phyloP scores from a whole-genome alignment of 2,329 filamentous ascomycete genomes.

The Chalaropsis ovoidea region DNA sequence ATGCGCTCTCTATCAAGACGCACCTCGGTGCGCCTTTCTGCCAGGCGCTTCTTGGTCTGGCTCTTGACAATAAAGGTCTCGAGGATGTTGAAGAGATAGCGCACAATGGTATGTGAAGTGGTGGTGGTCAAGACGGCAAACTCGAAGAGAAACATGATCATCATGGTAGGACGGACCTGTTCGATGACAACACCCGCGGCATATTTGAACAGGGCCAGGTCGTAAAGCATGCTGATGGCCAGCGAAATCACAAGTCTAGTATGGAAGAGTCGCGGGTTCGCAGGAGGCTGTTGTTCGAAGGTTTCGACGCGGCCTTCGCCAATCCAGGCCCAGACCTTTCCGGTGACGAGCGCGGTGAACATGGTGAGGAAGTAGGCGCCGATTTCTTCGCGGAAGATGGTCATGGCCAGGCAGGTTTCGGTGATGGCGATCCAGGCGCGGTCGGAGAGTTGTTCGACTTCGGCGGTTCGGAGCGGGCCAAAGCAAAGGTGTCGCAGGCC shows the following conservation, averaged over 20 bases:
- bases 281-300: conserved; percentile 86
- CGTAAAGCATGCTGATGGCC: conserved; percentile 66
- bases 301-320: conserved; percentile 89
- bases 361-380: conserved; percentile 92
- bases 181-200: conserved; percentile 72
- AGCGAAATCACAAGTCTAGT: conserved; percentile 69
- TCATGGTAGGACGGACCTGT: conserved; percentile 90
- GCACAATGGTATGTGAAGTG: conserved; percentile 65
- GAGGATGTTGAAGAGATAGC: conserved; percentile 67
- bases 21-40: conserved; percentile 58
- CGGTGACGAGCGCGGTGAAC: conserved; percentile 85
- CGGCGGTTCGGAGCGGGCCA: conserved; percentile 79
- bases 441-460: conserved; percentile 94
- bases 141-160: conserved; percentile 99
- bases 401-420: conserved; percentile 95
- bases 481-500: conserved; percentile 83
- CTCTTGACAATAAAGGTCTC: conserved; percentile 65
- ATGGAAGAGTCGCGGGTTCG: conserved; percentile 83
- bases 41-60: conserved; percentile 61
- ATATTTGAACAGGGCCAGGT: conserved; percentile 70
- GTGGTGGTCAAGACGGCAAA: conserved; percentile 78
- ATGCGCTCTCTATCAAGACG: conserved; percentile 48
- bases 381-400: conserved; percentile 90
- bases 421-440: conserved; percentile 97
- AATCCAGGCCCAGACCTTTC: conserved; percentile 98